A percentile compares a stretch with the other conserved stretches of the same genome.
Conservation (phyloP, 768 basidiomycete species). For the Suillus sp. region DNA sequence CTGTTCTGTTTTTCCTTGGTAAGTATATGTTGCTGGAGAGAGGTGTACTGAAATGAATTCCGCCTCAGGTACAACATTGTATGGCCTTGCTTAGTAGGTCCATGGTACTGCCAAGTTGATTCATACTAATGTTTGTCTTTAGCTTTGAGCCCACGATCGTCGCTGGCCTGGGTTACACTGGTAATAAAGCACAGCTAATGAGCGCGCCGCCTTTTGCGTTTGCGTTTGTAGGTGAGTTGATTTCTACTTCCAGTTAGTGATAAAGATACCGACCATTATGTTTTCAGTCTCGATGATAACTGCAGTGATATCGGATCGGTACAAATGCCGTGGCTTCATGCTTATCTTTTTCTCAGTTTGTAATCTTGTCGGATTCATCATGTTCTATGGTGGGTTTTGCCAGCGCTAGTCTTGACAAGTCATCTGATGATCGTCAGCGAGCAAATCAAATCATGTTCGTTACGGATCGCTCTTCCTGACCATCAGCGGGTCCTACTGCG, state of each 20-base stretch:
- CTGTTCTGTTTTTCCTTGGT: slow-evolving; percentile 58
- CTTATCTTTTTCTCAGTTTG: slow-evolving; percentile 47
- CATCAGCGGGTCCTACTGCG: slow-evolving; percentile 53
- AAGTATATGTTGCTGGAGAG: slow-evolving; percentile 22
- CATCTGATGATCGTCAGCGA: slow-evolving; percentile 18
- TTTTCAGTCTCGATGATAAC: slow-evolving; percentile 39
- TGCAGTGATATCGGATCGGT: slow-evolving; percentile 55
- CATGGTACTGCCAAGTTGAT: slow-evolving; percentile 35
- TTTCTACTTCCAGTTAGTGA: background rate
- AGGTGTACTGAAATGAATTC: slow-evolving; percentile 1
- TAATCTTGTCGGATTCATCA: slow-evolving; percentile 51
- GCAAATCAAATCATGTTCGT: slow-evolving; percentile 40
- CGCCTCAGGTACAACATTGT: slow-evolving; percentile 21
- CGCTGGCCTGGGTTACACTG: slow-evolving; percentile 56
- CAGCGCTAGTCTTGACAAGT: background rate
- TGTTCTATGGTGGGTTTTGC: slow-evolving; percentile 50
- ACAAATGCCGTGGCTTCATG: slow-evolving; percentile 50
- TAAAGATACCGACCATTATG: background rate
- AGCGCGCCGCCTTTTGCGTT: slow-evolving; percentile 58
- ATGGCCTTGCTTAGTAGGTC: slow-evolving; percentile 28
- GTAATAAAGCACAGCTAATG: slow-evolving; percentile 59
- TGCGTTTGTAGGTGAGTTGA: slow-evolving; percentile 48
- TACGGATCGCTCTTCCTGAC: slow-evolving; percentile 61
- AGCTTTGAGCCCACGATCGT: slow-evolving; percentile 79
- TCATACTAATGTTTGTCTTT: slow-evolving; percentile 40